Evolutionary conservation across 1,284 basidiomycete genomes (phyloP).

Genomic region (Neonothopanus nambi): DNA sequence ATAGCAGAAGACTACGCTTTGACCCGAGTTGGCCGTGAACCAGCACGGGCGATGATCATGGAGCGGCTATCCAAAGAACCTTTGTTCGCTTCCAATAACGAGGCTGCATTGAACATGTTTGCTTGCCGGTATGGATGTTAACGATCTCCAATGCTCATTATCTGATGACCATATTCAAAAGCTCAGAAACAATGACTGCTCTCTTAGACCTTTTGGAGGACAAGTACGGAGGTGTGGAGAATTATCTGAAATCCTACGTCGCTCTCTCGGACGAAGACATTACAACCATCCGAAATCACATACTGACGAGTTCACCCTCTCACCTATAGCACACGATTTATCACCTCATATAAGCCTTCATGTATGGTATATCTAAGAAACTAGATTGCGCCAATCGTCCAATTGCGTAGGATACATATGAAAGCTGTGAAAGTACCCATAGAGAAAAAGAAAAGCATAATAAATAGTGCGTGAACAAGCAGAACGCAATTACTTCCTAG

Average conservation of each 20-base stretch:
- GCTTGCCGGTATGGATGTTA: constrained; percentile 59
- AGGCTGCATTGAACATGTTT: constrained; percentile 77
- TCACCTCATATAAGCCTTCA: not conserved
- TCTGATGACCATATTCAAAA: constrained; percentile 26
- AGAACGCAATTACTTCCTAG: constrained; percentile 34
- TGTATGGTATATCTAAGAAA: not conserved
- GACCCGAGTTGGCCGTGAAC: constrained; percentile 75
- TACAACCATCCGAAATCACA: constrained; percentile 54
- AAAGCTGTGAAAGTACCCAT: not conserved
- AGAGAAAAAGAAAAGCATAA: not conserved
- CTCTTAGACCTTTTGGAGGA: constrained; percentile 60
- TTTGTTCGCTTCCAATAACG: constrained; percentile 65
- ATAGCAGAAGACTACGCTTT: constrained; percentile 76
- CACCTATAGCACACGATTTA: constrained; percentile 11
- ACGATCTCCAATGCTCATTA: no score
- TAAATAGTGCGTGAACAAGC: constrained; percentile 1
- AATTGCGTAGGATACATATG: not conserved
- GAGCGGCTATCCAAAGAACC: constrained; percentile 65
- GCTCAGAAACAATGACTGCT: constrained; percentile 70
- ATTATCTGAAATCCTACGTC: constrained; percentile 55
- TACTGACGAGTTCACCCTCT: constrained; percentile 40
- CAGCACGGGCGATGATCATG: constrained; percentile 68
- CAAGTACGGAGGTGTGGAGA: constrained; percentile 67
- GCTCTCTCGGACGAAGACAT: constrained; percentile 63
- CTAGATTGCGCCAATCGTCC: no score